These are phyloP conservation scores for Casaregolazyma lundiana DNA, from an alignment of 1,139 yeast species.

Conservation along the genomic window DNA sequence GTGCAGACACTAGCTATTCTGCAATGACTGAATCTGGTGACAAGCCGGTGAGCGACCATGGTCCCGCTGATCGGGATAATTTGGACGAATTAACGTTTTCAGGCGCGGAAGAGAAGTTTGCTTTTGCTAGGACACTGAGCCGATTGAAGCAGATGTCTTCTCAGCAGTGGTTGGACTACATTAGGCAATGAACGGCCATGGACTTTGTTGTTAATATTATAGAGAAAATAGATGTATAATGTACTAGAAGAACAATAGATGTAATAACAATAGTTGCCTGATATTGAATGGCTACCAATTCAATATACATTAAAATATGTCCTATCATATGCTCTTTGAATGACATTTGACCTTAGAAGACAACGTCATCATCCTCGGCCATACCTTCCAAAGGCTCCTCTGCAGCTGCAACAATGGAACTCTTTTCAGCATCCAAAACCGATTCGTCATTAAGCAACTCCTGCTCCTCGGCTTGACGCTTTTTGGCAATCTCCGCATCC, in stretches of 20 bases:
- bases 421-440: slow-evolving; percentile 2
- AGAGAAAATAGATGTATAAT: slow-evolving; percentile 1
- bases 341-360: slow-evolving; percentile 8
- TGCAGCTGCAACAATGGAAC: slow-evolving; percentile 6
- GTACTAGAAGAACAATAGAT: not conserved
- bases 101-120: slow-evolving; percentile 89
- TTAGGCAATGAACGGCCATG: slow-evolving; percentile 1
- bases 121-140: slow-evolving; percentile 90
- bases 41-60: slow-evolving; percentile 34
- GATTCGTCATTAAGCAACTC: slow-evolving; percentile 5
- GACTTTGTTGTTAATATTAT: not conserved
- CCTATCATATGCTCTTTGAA: not conserved
- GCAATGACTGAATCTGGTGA: not conserved
- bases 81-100: slow-evolving; percentile 77
- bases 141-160: slow-evolving; percentile 93
- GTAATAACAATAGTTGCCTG: not conserved
- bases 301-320: not conserved
- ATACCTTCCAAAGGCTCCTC: slow-evolving; percentile 4
- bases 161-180: slow-evolving; percentile 59
- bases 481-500: slow-evolving; percentile 58
- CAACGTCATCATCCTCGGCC: slow-evolving; percentile 16
- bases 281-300: not conserved
- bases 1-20: slow-evolving; percentile 47
- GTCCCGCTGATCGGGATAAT: slow-evolving; percentile 57
- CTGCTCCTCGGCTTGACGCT: slow-evolving; percentile 16